Base-by-base conservation (phyloP, 208 protist genomes). In the Trypanosoma caninum region DNA sequence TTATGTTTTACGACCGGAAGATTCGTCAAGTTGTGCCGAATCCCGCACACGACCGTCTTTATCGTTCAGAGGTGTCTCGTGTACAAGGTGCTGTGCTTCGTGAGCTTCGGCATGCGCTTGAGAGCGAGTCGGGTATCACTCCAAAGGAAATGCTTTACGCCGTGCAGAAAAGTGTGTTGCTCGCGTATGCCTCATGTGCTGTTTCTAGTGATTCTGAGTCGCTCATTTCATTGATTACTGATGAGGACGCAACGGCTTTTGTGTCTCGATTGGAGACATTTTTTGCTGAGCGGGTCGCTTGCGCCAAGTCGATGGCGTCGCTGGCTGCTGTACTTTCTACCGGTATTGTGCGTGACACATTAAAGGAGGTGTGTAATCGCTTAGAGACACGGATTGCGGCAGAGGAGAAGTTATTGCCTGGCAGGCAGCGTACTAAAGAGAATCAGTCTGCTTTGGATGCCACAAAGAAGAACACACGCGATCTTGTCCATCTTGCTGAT, bases 141-240 rank as follows among this genome's bases (percentile, higher is more conserved):
- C 78, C 82, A 0, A 82, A 83, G 44, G 72, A 89, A 55, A 62
- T 79, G 2, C 73, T 89, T 27, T 85, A 76, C 42, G 59, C 48
- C 14, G 41, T 83, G 10, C 72, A 79, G 52, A 69, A 72, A 45
- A 74, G 59, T 34, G 57, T 89, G 4, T 59, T 74, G 47, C 67
- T 66, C 46, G 65, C 80, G 16, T 77, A 68, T 60, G 65, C 70
- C 28, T 77, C 82, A 14, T 70, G 70, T 41, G 63, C 72, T 8
- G 69, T 84, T n/a, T 23, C 50, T n/a, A 63, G 54, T 31, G 47
- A 71, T 45, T 38, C 8, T 5, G 55, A 71, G 3, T 6, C 50
- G 0, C 58, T 78, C 16, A 16, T 62, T n/a, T 54, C 69, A 42
- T 11, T 72, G 10, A 44, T 30, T 34, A 71, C 51, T 16, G 74